Evolutionary conservation across 495 filamentous ascomycete species (phyloP), one percentile per base, ranked within the genome.

Genomic region (Lepraria neglecta): DNA sequence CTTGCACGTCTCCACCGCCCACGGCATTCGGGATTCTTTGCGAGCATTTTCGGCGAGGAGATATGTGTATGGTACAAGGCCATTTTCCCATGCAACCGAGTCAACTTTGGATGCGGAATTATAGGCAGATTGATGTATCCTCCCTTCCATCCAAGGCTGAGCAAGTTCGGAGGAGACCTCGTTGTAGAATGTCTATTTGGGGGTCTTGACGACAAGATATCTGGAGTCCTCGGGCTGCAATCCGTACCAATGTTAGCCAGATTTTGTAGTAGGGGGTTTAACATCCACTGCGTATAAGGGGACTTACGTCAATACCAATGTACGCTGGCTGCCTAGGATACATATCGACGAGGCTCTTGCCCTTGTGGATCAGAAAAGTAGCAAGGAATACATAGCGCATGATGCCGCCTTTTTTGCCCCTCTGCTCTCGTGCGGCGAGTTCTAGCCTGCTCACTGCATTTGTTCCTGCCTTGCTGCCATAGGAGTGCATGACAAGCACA

Each of bases 401-500:
- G 10, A 72, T 60, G 4, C 73, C 70, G 10, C 71, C 71, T 4
- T 55, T 12, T 52, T 71, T 62, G 43, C 65, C 65, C 14, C 68
- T 59, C 60, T 59, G 44, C 21, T 38, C 21, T 15, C 71, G 67
- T 38, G 66, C 55, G 0, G 62, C 60, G 30, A 65, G 67, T 15
- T 55, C 44, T 24, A 69, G 47, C 0, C 67, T 67, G 2, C 17
- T 45, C 1, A 67, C 70, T 10, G 71, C 71, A 2, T 66, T 66
- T 3, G 67, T 62, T 7, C 70, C 71, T 3, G 69, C 69, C 62
- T 73, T 71, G 9, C 70, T 67, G 1, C 64, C 71, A 42, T 75
- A 75, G 0, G 71, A 73, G 54, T 75, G 73, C 63, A 73, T 65
- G 7, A 73, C 44, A 1, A 73, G 59, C 11, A 70, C 51, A 17